phyloP scores from a whole-genome alignment of 768 basidiomycete species.

The Chalciporus sphaerocephalus region DNA sequence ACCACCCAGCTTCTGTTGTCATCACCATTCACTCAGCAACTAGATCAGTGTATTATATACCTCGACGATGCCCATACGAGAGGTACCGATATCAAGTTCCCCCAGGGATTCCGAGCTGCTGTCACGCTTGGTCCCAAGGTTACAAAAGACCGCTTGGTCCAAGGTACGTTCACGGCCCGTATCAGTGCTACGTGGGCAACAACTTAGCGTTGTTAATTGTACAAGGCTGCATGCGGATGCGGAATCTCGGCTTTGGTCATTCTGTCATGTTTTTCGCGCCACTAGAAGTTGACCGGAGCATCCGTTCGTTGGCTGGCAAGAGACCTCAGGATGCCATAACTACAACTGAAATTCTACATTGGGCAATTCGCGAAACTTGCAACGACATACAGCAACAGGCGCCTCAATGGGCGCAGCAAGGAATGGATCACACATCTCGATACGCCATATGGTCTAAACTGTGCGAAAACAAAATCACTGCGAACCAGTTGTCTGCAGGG shows the following conservation, averaged over 20 bases:
- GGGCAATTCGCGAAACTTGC: conserved; percentile 42
- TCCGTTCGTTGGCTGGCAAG: conserved; percentile 25
- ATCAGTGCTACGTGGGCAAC: background rate
- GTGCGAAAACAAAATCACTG: background rate
- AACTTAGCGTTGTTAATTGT: background rate
- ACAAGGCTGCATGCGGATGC: conserved; percentile 29
- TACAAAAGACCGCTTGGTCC: background rate
- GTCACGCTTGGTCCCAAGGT: background rate
- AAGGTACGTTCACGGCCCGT: background rate
- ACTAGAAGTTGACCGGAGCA: conserved; percentile 34
- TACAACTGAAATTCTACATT: conserved; percentile 35
- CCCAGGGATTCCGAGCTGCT: background rate
- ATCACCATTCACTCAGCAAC: conserved; percentile 23
- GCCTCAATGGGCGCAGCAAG: conserved; percentile 39
- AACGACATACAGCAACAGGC: conserved; percentile 33
- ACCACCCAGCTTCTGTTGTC: conserved; percentile 34
- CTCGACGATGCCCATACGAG: background rate
- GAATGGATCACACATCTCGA: conserved; percentile 7
- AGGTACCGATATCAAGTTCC: background rate
- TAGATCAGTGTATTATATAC: conserved; percentile 4
- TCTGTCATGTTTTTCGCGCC: conserved; percentile 44
- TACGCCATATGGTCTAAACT: conserved; percentile 9
- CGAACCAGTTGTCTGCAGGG: background rate
- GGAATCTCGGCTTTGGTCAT: conserved; percentile 42
- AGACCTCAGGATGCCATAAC: background rate